These are phyloP conservation scores for Globisporangium heterothallicum DNA, from an alignment of 352 stramenopile species.

Conservation along the genomic window DNA sequence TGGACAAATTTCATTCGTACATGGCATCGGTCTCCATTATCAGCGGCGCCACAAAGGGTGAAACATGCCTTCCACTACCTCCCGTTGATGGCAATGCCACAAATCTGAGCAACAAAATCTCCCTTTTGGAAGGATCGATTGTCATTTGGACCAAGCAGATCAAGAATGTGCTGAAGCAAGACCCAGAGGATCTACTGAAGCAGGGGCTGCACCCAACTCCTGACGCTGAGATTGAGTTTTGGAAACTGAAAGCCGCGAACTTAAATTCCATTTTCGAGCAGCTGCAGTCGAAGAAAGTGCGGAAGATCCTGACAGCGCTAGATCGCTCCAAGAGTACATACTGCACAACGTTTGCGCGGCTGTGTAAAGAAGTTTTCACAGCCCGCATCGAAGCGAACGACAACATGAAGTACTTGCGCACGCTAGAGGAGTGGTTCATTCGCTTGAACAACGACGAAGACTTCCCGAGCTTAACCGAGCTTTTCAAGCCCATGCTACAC, in stretches of 20 bases:
- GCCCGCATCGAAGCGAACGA: constrained; percentile 96
- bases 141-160: constrained; percentile 99
- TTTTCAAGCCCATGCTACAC: constrained; percentile 98
- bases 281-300: constrained; percentile 91
- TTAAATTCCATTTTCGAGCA: constrained; percentile 95
- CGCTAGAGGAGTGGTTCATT: constrained; percentile 95
- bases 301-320: constrained; percentile 92
- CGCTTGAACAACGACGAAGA: constrained; percentile 94
- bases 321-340: constrained; percentile 97
- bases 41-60: constrained; percentile 94
- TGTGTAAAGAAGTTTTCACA: constrained; percentile 97
- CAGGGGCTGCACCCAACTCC: constrained; percentile 95
- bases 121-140: constrained; percentile 95
- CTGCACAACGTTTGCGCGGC: constrained; percentile 92
- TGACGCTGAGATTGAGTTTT: constrained; percentile 97
- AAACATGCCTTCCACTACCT: constrained; percentile 95
- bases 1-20: constrained; percentile 97
- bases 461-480: constrained; percentile 86
- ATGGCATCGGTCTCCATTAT: constrained; percentile 96
- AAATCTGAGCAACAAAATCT: constrained; percentile 90
- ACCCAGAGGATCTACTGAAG: constrained; percentile 95
- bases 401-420: constrained; percentile 97
- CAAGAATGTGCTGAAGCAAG: constrained; percentile 97
- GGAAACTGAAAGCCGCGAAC: constrained; percentile 95
- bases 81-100: constrained; percentile 82